Conservation (phyloP, 2,329 filamentous ascomycete species). For the Xylaria hypoxylon region DNA sequence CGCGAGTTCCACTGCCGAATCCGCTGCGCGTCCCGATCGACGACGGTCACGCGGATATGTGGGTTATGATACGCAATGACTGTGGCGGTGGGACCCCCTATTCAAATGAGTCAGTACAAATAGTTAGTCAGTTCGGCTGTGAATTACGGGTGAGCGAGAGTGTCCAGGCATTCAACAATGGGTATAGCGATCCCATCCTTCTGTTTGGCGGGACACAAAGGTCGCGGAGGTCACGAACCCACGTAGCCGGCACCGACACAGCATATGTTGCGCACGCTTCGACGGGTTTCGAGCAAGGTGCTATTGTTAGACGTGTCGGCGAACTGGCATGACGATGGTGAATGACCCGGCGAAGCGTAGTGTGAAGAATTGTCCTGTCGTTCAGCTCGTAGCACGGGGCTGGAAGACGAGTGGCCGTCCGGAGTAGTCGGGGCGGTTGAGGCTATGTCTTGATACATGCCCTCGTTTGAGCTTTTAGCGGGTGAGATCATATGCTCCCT, state of each 20-base stretch:
- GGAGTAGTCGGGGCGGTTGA: conserved; percentile 61
- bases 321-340: neutral
- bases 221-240: conserved; percentile 53
- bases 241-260: conserved; percentile 50
- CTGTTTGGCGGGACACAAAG: neutral
- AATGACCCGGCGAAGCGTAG: conserved; percentile 9
- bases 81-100: conserved; percentile 78
- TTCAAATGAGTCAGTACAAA: neutral
- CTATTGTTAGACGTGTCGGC: neutral
- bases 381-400: conserved; percentile 54
- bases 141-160: neutral
- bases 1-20: conserved; percentile 80
- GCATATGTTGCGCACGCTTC: conserved; percentile 55
- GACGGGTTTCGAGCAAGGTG: neutral
- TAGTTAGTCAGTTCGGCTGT: neutral
- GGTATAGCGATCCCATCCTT: neutral
- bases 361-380: conserved; percentile 18
- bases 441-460: conserved; percentile 44
- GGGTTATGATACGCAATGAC: conserved; percentile 81
- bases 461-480: conserved; percentile 49
- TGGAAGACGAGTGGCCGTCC: conserved; percentile 57
- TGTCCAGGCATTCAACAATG: neutral
- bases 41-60: conserved; percentile 76
- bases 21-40: conserved; percentile 73
- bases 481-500: conserved; percentile 44